Evolutionary conservation across 495 filamentous ascomycete species (phyloP).

Genomic region (Halenospora varia): DNA sequence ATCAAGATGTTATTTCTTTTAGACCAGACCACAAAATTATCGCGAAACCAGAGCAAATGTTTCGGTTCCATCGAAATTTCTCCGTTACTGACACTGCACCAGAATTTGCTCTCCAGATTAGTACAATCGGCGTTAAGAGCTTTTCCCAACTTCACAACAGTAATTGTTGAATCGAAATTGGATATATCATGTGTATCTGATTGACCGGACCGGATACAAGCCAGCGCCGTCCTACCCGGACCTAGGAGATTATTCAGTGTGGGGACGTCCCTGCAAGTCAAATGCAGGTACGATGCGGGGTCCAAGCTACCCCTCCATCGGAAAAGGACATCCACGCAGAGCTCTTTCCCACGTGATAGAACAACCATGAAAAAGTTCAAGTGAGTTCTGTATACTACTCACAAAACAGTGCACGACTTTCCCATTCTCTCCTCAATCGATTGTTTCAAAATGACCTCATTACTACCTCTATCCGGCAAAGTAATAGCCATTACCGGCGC

Average conservation of each 20-base stretch:
- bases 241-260: not conserved
- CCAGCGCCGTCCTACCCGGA: not conserved
- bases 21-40: too few relatives aligned
- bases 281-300: not conserved
- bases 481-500: slow-evolving; percentile 36
- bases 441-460: not conserved
- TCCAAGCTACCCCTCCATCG: not conserved
- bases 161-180: too few relatives aligned
- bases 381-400: not conserved
- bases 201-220: too few relatives aligned
- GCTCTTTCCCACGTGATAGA: not conserved
- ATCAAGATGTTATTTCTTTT: too few relatives aligned
- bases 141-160: too few relatives aligned
- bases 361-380: not conserved
- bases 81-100: too few relatives aligned
- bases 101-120: too few relatives aligned
- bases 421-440: not conserved
- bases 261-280: not conserved
- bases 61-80: too few relatives aligned
- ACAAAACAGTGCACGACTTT: not conserved
- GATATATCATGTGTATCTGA: too few relatives aligned
- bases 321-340: not conserved
- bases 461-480: slow-evolving; percentile 12
- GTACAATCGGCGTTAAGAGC: too few relatives aligned
- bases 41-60: too few relatives aligned